A percentile compares a stretch with the other conserved stretches of the same genome.
These are phyloP conservation scores for Bidens hawaiensis DNA, from an alignment of 140 eudicot genomes.

Conservation along the genomic window DNA sequence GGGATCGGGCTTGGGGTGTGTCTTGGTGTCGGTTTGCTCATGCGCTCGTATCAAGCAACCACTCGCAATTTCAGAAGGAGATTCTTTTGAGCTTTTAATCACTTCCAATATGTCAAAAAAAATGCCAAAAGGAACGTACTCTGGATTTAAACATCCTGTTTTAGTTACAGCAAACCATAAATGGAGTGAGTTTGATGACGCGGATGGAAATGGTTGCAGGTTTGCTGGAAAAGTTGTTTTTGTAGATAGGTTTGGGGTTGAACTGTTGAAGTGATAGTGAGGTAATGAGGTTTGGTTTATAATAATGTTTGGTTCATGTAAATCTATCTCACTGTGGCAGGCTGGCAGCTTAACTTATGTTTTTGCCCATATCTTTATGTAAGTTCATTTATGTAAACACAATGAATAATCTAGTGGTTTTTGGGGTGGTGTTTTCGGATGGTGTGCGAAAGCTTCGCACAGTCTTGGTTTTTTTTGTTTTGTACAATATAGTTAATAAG, in stretches of 20 bases:
- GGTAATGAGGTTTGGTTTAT: background rate
- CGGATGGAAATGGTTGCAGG: background rate
- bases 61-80: constrained; percentile 71
- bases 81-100: constrained; percentile 36
- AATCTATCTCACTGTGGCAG: constrained; percentile 22
- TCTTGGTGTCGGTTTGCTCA: constrained; percentile 81
- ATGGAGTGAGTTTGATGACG: background rate
- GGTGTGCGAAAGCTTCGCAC: no score
- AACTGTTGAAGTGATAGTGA: no score
- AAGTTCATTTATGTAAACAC: constrained; percentile 9
- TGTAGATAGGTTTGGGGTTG: constrained; percentile 28
- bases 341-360: constrained; percentile 16
- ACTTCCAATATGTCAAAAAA: constrained; percentile 12
- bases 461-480: no score
- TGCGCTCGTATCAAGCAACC: constrained; percentile 92
- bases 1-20: constrained; percentile 96
- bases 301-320: no score
- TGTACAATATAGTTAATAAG: no score
- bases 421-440: constrained; percentile 19
- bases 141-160: constrained; percentile 12
- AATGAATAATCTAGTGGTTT: constrained; percentile 18
- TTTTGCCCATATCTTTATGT: constrained; percentile 14
- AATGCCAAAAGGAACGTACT: constrained; percentile 15
- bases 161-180: constrained; percentile 9
- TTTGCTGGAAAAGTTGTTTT: constrained; percentile 24